These are phyloP conservation scores for Rheum nobile DNA, from an alignment of 148 eudicot species.

Conservation along the genomic window DNA sequence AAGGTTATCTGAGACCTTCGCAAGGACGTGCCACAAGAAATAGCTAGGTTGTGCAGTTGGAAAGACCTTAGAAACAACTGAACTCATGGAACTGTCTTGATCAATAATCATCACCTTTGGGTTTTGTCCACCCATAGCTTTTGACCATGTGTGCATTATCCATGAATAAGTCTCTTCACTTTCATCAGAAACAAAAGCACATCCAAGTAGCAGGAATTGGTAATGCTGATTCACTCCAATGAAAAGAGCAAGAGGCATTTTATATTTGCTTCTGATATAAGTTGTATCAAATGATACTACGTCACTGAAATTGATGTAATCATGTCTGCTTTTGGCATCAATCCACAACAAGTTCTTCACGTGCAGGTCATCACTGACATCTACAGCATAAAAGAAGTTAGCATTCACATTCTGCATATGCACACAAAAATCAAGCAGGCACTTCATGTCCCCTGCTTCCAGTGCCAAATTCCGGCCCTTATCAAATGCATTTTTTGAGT, in stretches of 20 bases:
- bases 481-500: slow-evolving; percentile 51
- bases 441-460: slow-evolving; percentile 63
- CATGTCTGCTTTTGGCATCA: slow-evolving; percentile 96
- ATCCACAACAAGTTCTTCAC: slow-evolving; percentile 73
- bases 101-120: slow-evolving; percentile 78
- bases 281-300: slow-evolving; percentile 76
- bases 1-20: slow-evolving; percentile 58
- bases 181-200: slow-evolving; percentile 81
- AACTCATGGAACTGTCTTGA: slow-evolving; percentile 45
- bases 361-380: slow-evolving; percentile 65
- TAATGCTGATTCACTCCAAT: slow-evolving; percentile 95
- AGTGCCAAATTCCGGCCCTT: slow-evolving; percentile 54
- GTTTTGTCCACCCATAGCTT: slow-evolving; percentile 76
- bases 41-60: slow-evolving; percentile 63
- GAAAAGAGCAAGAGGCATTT: slow-evolving; percentile 77
- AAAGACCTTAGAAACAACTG: slow-evolving; percentile 54
- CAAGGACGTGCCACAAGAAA: slow-evolving; percentile 71
- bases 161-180: slow-evolving; percentile 53
- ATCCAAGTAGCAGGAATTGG: slow-evolving; percentile 89
- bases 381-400: slow-evolving; percentile 85
- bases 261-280: slow-evolving; percentile 80
- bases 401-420: slow-evolving; percentile 72
- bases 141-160: slow-evolving; percentile 81
- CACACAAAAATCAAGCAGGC: slow-evolving; percentile 56
- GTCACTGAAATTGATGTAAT: slow-evolving; percentile 59